Evolutionary conservation across 768 basidiomycete genomes (phyloP), one percentile per base, ranked within the genome.

Genomic region (Auricularia sp.): DNA sequence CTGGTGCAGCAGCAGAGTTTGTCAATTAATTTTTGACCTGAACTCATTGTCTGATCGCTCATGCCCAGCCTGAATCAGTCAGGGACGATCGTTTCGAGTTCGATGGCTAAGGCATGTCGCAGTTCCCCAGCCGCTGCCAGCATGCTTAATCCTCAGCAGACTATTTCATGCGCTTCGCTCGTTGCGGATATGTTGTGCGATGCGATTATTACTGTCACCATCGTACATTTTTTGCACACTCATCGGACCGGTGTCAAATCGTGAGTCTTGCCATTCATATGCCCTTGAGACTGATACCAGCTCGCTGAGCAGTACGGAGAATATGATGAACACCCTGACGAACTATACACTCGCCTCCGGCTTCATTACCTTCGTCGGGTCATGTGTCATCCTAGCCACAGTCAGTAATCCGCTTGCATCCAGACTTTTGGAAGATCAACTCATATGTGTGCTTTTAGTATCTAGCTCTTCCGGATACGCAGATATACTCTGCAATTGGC

Each of bases 371-470:
- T 42, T 62, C 36, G 61, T 62, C 42, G 34, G 42, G 16, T 43
- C 42, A 21, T 23, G 29, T 14, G 64, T 69, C 42, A 68, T 67
- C 36, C 64, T 68, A 23, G n/a, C 61, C 33, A 61, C 66, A 3
- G 67, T 68, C 33, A 58, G 66, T 61, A 51, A 6, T 39, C 36
- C 36, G 36, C 7, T 7, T 51, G 47, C 10, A 11, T 5, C 16
- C 47, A 5, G 18, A 11, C 16, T 21, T 5, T 16, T 21, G 16
- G 14, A 14, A 21, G 11, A 33, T 34, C 18, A 1, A 7, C 59
- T 35, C 23, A 23, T 33, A 21, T 36, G 23, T 10, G 12, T 6
- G 11, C 29, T 36, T 39, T 8, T 16, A 65, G 62, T 64, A 3
- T 21, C 5, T 63, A 36, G 47, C 34, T 1, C 11, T 3, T 8